phyloP scores from a whole-genome alignment of 2,329 filamentous ascomycete species.

The Helminthosporium solani region DNA sequence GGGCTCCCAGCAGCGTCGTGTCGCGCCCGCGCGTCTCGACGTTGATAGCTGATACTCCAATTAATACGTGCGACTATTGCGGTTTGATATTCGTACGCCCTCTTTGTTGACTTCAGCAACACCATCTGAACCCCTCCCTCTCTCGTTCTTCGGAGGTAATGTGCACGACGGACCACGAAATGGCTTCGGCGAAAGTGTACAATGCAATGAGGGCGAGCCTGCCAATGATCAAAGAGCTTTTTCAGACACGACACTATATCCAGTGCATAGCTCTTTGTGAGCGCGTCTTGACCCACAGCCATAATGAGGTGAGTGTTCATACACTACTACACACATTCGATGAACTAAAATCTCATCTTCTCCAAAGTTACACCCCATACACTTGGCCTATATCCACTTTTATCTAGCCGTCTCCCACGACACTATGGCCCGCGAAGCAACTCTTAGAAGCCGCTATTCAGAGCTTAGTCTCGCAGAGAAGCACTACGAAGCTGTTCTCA shows the following conservation, averaged over 20 bases:
- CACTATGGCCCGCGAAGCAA: constrained; percentile 37
- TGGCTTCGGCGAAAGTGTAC: constrained; percentile 19
- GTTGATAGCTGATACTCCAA: no score
- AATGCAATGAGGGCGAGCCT: constrained; percentile 26
- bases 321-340: not conserved
- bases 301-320: constrained; percentile 21
- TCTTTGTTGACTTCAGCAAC: no score
- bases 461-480: constrained; percentile 38
- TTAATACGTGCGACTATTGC: no score
- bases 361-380: constrained; percentile 36
- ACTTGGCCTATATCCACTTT: constrained; percentile 39
- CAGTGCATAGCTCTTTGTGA: constrained; percentile 36
- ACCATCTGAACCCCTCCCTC: not conserved
- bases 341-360: constrained; percentile 2
- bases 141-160: not conserved
- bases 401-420: constrained; percentile 43
- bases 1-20: no score
- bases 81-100: no score
- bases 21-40: no score
- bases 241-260: constrained; percentile 37
- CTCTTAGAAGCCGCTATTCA: constrained; percentile 28
- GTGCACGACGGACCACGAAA: constrained; percentile 7
- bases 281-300: constrained; percentile 23
- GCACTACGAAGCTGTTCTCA: constrained; percentile 36
- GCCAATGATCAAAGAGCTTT: constrained; percentile 32